Percentiles rank a stretch among this genome's conserved stretches.
Conservation (phyloP, 1,284 basidiomycete species). For the Cystobasidiaceae sp. region DNA sequence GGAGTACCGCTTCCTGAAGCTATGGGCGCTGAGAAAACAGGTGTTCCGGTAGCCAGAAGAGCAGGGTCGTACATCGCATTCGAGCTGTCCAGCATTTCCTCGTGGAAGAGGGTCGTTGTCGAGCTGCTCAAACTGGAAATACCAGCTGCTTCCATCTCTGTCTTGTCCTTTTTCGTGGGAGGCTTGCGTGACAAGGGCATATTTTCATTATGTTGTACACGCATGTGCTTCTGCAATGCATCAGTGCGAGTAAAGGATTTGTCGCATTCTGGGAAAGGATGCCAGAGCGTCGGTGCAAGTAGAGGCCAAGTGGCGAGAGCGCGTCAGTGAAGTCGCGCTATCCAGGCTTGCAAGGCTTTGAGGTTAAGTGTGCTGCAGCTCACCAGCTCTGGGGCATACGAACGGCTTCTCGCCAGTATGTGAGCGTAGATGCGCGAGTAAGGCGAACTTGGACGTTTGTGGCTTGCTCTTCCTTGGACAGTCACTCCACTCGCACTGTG, state of each 20-base stretch:
- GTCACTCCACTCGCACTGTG: conserved; percentile 70
- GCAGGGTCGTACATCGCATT: conserved; percentile 21
- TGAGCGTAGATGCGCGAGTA: conserved; percentile 78
- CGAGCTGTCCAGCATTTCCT: conserved; percentile 7
- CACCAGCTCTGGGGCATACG: conserved; percentile 70
- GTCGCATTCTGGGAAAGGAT: conserved; percentile 67
- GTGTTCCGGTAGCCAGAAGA: not conserved
- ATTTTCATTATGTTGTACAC: conserved; percentile 64
- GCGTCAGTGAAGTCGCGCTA: too few relatives aligned
- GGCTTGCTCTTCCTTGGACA: conserved; percentile 70
- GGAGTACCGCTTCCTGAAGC: conserved; percentile 27
- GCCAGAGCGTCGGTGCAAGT: too few relatives aligned
- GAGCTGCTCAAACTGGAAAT: conserved; percentile 9
- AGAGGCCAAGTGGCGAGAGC: too few relatives aligned
- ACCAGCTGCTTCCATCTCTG: too few relatives aligned
- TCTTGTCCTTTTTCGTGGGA: conserved; percentile 19
- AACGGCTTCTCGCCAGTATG: conserved; percentile 91
- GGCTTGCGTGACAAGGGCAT: conserved; percentile 11
- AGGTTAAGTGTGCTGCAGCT: conserved; percentile 40
- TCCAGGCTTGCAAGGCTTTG: not conserved
- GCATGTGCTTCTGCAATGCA: conserved; percentile 83
- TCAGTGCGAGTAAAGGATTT: conserved; percentile 88
- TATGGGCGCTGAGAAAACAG: conserved; percentile 5
- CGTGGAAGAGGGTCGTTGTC: not conserved
- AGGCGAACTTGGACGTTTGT: conserved; percentile 79